These are phyloP conservation scores for Scedosporium boydii DNA, from an alignment of 2,329 filamentous ascomycete genomes.

Conservation along the genomic window DNA sequence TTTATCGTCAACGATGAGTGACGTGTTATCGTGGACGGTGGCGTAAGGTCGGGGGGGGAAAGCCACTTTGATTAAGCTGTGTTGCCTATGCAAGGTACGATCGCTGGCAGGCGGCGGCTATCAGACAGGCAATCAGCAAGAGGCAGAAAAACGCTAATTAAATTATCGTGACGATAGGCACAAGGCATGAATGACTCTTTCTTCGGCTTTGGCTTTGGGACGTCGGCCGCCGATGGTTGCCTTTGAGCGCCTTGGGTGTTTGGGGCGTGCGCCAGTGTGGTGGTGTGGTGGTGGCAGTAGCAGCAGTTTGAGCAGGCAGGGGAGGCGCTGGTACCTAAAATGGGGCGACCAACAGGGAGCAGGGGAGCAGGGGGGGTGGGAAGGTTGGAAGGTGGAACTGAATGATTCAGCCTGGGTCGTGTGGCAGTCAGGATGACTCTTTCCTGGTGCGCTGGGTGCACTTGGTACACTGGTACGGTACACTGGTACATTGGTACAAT, in stretches of 20 bases:
- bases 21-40: slow-evolving; percentile 1
- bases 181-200: slow-evolving; percentile 4
- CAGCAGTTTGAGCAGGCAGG: not conserved
- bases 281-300: not conserved
- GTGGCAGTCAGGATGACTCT: slow-evolving; percentile 7
- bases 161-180: not conserved
- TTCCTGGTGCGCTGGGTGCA: not conserved
- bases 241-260: not conserved
- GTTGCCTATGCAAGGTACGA: slow-evolving; percentile 7
- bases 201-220: slow-evolving; percentile 1
- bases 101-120: not conserved
- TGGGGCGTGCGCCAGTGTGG: not conserved
- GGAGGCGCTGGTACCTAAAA: slow-evolving; percentile 7
- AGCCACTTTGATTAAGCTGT: not conserved
- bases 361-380: not conserved
- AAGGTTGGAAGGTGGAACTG: not conserved
- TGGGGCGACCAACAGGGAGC: not conserved
- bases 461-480: no score
- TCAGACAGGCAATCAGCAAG: slow-evolving; percentile 3
- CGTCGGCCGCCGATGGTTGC: slow-evolving; percentile 7
- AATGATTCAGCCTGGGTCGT: slow-evolving; percentile 5
- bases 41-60: not conserved
- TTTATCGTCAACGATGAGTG: not conserved
- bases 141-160: not conserved
- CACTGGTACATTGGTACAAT: not conserved